Percentiles rank a stretch among this genome's conserved stretches.
phyloP scores from a whole-genome alignment of 768 basidiomycete genomes.

The Lentinus brumalis region DNA sequence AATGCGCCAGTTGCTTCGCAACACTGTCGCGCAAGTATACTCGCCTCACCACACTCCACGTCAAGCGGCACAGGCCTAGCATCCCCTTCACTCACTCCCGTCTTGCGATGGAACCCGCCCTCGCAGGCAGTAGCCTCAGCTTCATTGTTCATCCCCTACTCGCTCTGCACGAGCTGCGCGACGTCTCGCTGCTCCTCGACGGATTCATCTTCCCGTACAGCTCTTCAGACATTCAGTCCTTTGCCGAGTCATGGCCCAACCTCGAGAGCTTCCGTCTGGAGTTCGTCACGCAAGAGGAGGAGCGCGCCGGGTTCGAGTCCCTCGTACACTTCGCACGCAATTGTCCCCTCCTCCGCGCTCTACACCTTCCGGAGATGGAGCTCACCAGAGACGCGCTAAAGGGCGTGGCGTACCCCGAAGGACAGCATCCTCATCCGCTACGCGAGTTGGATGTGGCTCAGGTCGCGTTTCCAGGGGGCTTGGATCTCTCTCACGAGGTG shows the following conservation, averaged over 20 bases:
- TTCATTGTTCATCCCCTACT: background rate
- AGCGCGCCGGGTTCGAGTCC: background rate
- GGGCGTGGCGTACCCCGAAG: background rate
- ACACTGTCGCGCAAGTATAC: too few relatives aligned
- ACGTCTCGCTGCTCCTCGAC: background rate
- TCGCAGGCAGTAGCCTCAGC: background rate
- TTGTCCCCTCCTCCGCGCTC: background rate
- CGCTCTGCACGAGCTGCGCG: background rate
- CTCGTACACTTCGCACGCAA: background rate
- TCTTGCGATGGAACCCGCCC: background rate
- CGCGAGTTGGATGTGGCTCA: background rate
- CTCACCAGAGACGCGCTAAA: background rate
- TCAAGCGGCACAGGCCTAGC: too few relatives aligned
- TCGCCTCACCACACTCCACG: too few relatives aligned
- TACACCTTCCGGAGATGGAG: background rate
- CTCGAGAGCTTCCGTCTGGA: background rate
- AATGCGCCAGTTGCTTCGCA: too few relatives aligned
- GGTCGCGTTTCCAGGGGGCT: background rate
- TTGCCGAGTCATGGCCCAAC: background rate
- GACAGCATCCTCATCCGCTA: background rate
- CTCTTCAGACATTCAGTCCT: background rate
- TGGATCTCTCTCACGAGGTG: background rate
- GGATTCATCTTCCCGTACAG: background rate
- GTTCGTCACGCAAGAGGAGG: background rate
- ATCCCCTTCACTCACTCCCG: too few relatives aligned